Evolutionary conservation across 2,329 filamentous ascomycete species (phyloP).

Genomic region (Neofusicoccum cordaticola): DNA sequence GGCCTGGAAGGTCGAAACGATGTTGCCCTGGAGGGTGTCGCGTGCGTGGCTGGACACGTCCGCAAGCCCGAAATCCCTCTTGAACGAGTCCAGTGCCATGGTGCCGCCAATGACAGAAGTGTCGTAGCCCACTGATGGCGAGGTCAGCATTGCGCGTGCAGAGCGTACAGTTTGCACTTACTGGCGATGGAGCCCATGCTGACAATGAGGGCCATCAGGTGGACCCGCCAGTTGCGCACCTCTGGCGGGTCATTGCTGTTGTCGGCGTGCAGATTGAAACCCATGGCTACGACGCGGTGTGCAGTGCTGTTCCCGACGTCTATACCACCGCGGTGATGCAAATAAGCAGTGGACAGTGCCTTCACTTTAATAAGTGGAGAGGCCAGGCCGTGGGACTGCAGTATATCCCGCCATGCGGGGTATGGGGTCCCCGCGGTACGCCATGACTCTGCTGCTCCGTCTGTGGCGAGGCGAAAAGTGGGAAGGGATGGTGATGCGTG

Average conservation of each 20-base stretch:
- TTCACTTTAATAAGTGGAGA: constrained; percentile 10
- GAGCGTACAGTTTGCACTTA: constrained; percentile 17
- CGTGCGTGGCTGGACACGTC: constrained; percentile 29
- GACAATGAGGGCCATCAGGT: constrained; percentile 32
- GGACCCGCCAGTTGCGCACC: constrained; percentile 36
- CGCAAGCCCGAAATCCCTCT: constrained; percentile 39
- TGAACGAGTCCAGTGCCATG: constrained; percentile 43
- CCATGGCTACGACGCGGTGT: constrained; percentile 15
- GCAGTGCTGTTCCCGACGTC: too few relatives aligned
- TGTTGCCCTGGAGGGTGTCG: constrained; percentile 50
- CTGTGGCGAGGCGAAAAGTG: not conserved
- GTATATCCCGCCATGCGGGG: not conserved
- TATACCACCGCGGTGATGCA: not conserved
- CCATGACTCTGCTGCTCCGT: not conserved
- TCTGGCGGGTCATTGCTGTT: constrained; percentile 35
- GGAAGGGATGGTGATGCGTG: not conserved
- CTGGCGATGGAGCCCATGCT: constrained; percentile 40
- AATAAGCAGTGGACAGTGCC: constrained; percentile 14
- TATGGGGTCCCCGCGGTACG: not conserved
- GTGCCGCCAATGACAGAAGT: constrained; percentile 35
- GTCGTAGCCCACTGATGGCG: constrained; percentile 20
- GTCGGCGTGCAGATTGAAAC: constrained; percentile 30
- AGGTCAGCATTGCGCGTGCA: not conserved
- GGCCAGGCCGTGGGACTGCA: not conserved
- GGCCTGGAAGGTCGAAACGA: constrained; percentile 67